phyloP scores from a whole-genome alignment of 1,284 basidiomycete genomes.

The Puccinia triticina region DNA sequence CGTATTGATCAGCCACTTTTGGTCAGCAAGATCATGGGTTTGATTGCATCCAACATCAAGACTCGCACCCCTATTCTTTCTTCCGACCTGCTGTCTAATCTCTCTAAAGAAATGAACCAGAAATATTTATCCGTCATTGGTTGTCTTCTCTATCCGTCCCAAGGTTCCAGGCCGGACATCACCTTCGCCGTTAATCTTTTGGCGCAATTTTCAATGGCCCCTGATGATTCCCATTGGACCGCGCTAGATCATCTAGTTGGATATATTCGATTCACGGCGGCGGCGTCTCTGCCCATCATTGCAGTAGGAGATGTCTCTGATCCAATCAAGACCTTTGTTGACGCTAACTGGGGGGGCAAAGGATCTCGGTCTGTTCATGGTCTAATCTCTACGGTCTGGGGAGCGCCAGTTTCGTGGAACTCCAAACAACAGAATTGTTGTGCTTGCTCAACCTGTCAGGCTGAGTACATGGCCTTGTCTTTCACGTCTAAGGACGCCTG shows the following conservation, averaged over 20 bases:
- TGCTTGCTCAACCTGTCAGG: constrained; percentile 24
- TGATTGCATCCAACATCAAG: background rate
- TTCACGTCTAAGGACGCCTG: background rate
- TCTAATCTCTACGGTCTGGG: background rate
- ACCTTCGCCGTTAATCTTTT: constrained; percentile 5
- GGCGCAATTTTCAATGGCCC: too few species aligned
- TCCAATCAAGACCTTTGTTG: constrained; percentile 16
- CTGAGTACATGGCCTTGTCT: constrained; percentile 32
- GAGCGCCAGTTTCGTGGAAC: constrained; percentile 12
- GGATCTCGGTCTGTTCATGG: too few species aligned
- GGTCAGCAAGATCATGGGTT: background rate
- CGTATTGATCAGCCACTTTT: background rate
- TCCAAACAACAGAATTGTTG: constrained; percentile 27
- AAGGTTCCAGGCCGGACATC: constrained; percentile 21
- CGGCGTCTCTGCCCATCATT: background rate
- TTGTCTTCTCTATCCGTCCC: background rate
- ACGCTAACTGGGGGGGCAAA: constrained; percentile 47
- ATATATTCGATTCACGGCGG: background rate
- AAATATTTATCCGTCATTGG: constrained; percentile 13
- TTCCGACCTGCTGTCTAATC: background rate
- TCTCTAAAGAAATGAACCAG: background rate
- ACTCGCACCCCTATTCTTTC: background rate
- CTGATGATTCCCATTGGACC: background rate
- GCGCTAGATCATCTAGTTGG: constrained; percentile 9
- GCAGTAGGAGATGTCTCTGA: background rate